These are phyloP conservation scores for Lachnellula suecica DNA, from an alignment of 2,329 filamentous ascomycete species.

Conservation along the genomic window DNA sequence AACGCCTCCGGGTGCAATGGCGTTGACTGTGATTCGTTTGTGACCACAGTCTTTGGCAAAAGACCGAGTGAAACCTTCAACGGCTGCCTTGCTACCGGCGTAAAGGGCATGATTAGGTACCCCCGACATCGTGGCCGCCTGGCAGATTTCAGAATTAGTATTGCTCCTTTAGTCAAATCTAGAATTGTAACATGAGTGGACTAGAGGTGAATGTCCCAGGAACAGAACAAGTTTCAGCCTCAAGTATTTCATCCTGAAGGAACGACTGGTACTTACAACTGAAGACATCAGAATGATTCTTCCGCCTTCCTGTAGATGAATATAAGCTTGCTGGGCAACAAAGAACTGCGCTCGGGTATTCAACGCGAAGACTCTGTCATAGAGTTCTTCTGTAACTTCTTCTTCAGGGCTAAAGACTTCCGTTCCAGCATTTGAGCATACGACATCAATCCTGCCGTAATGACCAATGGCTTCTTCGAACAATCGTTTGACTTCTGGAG, in stretches of 20 bases:
- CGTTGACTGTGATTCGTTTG: slow-evolving; percentile 65
- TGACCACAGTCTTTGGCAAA: slow-evolving; percentile 59
- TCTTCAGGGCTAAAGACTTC: slow-evolving; percentile 27
- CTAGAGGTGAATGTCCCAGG: too few relatives aligned
- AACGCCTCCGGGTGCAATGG: slow-evolving; percentile 67
- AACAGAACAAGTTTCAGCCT: too few relatives aligned
- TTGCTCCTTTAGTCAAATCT: too few relatives aligned
- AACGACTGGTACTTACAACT: too few relatives aligned
- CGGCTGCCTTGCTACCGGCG: slow-evolving; percentile 71
- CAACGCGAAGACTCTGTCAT: slow-evolving; percentile 53
- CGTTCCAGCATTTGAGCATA: slow-evolving; percentile 32
- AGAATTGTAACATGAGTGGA: too few relatives aligned
- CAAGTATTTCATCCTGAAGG: too few relatives aligned
- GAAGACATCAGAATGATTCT: slow-evolving; percentile 68
- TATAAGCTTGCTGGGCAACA: slow-evolving; percentile 73
- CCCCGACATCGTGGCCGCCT: slow-evolving; percentile 60
- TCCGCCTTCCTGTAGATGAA: slow-evolving; percentile 67
- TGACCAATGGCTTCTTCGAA: slow-evolving; percentile 26
- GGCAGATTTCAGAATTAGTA: too few relatives aligned
- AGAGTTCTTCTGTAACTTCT: slow-evolving; percentile 29
- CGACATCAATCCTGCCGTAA: slow-evolving; percentile 28
- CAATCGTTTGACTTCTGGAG: slow-evolving; percentile 34
- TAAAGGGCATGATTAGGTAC: slow-evolving; percentile 72
- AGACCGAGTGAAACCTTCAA: slow-evolving; percentile 72
- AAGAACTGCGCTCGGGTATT: slow-evolving; percentile 73